These are phyloP conservation scores for Colletotrichum horii DNA, from an alignment of 2,329 filamentous ascomycete genomes.

Conservation along the genomic window DNA sequence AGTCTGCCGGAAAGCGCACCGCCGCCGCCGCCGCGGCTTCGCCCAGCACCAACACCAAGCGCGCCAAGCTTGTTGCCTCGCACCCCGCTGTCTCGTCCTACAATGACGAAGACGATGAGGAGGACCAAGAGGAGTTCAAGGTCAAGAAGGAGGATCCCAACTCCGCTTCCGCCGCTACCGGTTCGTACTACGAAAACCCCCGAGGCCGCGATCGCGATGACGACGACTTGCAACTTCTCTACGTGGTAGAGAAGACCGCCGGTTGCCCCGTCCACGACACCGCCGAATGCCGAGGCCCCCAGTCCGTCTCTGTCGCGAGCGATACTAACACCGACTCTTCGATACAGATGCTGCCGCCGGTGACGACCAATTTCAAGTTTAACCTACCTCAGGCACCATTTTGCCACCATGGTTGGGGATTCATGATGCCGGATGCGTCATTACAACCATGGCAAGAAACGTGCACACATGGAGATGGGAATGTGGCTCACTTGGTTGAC, in stretches of 20 bases:
- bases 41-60: conserved; percentile 13
- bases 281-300: conserved; percentile 1
- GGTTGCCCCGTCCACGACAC: conserved; percentile 9
- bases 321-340: conserved; percentile 18
- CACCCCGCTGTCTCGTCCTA: conserved; percentile 11
- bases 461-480: conserved; percentile 4
- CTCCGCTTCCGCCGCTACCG: neutral
- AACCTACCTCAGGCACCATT: neutral
- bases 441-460: neutral
- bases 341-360: conserved; percentile 2
- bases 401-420: conserved; percentile 4
- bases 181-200: conserved; percentile 11
- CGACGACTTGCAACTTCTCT: conserved; percentile 21
- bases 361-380: neutral
- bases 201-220: conserved; percentile 14
- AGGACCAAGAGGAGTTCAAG: conserved; percentile 3
- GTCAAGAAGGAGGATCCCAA: conserved; percentile 5
- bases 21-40: neutral
- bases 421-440: neutral
- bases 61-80: conserved; percentile 5
- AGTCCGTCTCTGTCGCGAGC: conserved; percentile 6
- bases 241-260: conserved; percentile 13
- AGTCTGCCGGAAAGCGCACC: conserved; percentile 9
- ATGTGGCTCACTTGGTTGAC: neutral
- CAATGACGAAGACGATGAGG: conserved; percentile 3